A percentile compares a stretch with the other conserved stretches of the same genome.
Conservation (phyloP, 2,329 filamentous ascomycete species). For the Scytalidium lignicola region DNA sequence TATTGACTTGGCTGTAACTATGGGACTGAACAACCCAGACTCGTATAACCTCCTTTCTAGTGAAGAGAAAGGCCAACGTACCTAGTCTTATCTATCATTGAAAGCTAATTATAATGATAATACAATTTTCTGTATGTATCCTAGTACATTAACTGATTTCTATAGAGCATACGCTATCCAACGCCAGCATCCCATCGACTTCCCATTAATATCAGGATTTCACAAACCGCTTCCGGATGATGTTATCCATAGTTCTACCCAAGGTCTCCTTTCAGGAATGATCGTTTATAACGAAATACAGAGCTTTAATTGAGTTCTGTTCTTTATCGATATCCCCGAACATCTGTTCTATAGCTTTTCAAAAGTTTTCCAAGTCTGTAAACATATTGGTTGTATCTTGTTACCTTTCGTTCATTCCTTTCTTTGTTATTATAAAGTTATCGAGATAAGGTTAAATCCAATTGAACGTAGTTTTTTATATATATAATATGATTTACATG, state of each 20-base stretch:
- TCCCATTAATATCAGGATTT: slow-evolving; percentile 33
- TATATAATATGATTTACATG: too few species aligned
- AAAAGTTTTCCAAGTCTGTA: too few species aligned
- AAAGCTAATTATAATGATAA: slow-evolving; percentile 18
- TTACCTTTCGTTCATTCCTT: too few species aligned
- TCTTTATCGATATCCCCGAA: too few species aligned
- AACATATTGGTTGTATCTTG: too few species aligned
- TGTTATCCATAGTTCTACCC: slow-evolving; percentile 31
- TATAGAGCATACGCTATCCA: slow-evolving; percentile 37
- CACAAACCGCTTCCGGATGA: slow-evolving; percentile 35
- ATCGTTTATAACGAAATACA: slow-evolving; percentile 39
- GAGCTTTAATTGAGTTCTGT: too few species aligned
- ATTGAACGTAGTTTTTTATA: too few species aligned
- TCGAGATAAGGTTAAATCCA: too few species aligned
- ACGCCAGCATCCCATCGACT: slow-evolving; percentile 35
- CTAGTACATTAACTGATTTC: slow-evolving; percentile 20
- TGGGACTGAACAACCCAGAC: slow-evolving; percentile 34
- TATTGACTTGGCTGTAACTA: slow-evolving; percentile 33
- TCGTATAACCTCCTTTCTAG: slow-evolving; percentile 31
- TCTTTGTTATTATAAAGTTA: too few species aligned
- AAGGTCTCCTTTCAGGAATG: slow-evolving; percentile 32
- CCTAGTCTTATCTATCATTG: slow-evolving; percentile 31
- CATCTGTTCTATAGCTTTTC: too few species aligned
- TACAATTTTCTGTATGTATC: slow-evolving; percentile 6
- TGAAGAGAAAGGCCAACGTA: slow-evolving; percentile 33